Evolutionary conservation across 768 basidiomycete genomes (phyloP), one percentile per base, ranked within the genome.

Genomic region (Cytidiella melzeri): DNA sequence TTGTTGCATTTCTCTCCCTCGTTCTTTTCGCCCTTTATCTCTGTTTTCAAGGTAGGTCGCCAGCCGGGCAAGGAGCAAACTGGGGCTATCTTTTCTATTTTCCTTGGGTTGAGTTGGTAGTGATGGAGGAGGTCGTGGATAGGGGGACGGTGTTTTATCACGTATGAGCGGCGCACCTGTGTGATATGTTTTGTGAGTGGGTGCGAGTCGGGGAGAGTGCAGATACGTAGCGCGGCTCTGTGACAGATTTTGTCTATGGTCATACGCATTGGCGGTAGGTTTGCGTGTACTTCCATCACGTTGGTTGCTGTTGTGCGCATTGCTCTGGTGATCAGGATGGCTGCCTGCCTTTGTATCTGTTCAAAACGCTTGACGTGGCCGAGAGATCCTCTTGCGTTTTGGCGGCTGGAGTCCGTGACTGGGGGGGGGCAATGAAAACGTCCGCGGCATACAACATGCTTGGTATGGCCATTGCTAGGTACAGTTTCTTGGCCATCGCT

Each of bases 371-470:
- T 42, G 1, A 56, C 38, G 3, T 41, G n/a, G 20, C 25, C 18
- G 5, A 55, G 5, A 19, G 40, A 26, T 10, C 52, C 48, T 12
- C 19, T 11, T 11, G 7, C 15, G 23, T 26, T 10, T 7, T 10
- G 13, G 10, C 10, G 18, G 9, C 10, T 37, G 12, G 15, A 15
- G 30, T 7, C 30, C 23, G 26, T 27, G 13, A 26, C 25, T 41
- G 28, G 19, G 30, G 44, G 1, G 55, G 53, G 12, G 45, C 43
- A 10, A 40, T 24, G n/a, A 26, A 69, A 19, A 67, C 48, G n/a
- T 67, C 61, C 1, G 55, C 58, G 12, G 58, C 63, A 43, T 70
- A 71, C 19, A 66, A 54, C 54, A 69, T 66, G 21, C 58, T 61
- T 0, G 67, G 66, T 3, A 65, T 42, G 0, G 56, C 59, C 0